These are phyloP conservation scores for Rhypophila decipiens DNA, from an alignment of 495 filamentous ascomycete genomes.

Conservation along the genomic window DNA sequence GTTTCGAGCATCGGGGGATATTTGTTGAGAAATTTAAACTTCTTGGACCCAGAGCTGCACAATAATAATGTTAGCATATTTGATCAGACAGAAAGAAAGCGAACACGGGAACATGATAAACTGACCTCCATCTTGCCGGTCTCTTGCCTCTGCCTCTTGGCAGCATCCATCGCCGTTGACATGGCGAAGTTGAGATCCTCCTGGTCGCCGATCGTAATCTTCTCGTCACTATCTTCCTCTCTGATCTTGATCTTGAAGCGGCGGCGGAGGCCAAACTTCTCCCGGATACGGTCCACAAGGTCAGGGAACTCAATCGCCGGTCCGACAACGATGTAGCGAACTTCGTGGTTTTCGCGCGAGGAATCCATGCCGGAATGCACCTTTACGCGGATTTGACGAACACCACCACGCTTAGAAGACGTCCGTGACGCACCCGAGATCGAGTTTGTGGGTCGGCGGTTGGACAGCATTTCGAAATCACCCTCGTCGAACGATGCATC, in stretches of 20 bases:
- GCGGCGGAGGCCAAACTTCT: conserved; percentile 71
- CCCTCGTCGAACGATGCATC: conserved; percentile 62
- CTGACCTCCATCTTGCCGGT: conserved; percentile 96
- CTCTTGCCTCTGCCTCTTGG: conserved; percentile 66
- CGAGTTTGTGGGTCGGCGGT: conserved; percentile 31
- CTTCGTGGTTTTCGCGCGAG: conserved; percentile 43
- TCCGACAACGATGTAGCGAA: conserved; percentile 86
- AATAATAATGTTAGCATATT: conserved; percentile 16
- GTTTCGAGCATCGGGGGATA: no score
- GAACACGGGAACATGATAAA: conserved; percentile 2
- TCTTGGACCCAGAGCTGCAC: conserved; percentile 64
- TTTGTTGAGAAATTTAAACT: conserved; percentile 29
- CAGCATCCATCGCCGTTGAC: conserved; percentile 55
- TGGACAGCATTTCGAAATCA: conserved; percentile 77
- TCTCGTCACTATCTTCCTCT: conserved; percentile 80
- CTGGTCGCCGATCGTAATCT: conserved; percentile 95
- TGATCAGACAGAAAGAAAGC: neutral
- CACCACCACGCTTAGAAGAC: conserved; percentile 37
- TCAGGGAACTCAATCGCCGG: conserved; percentile 66
- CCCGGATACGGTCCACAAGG: conserved; percentile 67
- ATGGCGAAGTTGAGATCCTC: conserved; percentile 91
- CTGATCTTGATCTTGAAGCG: conserved; percentile 78
- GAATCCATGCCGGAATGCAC: conserved; percentile 59
- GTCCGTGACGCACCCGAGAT: conserved; percentile 32
- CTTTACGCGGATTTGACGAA: conserved; percentile 73